phyloP scores from a whole-genome alignment of 495 filamentous ascomycete genomes.

The Hapsidospora chrysogenum region DNA sequence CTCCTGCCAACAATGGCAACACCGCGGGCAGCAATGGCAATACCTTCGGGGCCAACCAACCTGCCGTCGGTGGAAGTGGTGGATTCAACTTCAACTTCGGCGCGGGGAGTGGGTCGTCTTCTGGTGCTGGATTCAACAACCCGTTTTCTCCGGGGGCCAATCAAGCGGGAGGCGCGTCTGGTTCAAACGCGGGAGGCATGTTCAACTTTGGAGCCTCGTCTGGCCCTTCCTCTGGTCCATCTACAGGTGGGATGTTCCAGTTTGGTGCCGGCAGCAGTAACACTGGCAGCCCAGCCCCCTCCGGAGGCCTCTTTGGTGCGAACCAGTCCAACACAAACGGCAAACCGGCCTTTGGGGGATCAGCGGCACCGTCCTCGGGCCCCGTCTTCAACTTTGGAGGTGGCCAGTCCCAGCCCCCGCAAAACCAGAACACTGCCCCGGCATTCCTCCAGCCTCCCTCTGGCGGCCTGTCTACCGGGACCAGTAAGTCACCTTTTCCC shows the following conservation, averaged over 20 bases:
- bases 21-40: conserved; percentile 4
- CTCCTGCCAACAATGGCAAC: conserved; percentile 10
- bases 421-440: not conserved
- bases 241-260: conserved; percentile 5
- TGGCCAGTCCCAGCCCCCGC: not conserved
- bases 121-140: conserved; percentile 11
- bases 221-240: not conserved
- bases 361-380: conserved; percentile 3
- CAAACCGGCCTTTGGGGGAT: not conserved
- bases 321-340: conserved; percentile 1
- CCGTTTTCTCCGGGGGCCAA: conserved; percentile 8
- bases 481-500: conserved; percentile 17
- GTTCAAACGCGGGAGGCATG: not conserved
- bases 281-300: not conserved
- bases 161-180: not conserved
- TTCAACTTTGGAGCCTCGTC: conserved; percentile 1
- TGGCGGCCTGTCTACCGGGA: conserved; percentile 18
- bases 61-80: conserved; percentile 6
- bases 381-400: conserved; percentile 13
- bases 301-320: conserved; percentile 3
- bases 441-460: conserved; percentile 12
- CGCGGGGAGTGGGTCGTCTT: conserved; percentile 3
- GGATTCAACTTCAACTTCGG: conserved; percentile 28
- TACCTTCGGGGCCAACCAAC: conserved; percentile 7
- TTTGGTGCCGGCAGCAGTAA: conserved; percentile 1